Evolutionary conservation across 225 moss, liverwort and hornwort species (phyloP), one percentile per base, ranked within the genome.

Genomic region (Neckera pumila): DNA sequence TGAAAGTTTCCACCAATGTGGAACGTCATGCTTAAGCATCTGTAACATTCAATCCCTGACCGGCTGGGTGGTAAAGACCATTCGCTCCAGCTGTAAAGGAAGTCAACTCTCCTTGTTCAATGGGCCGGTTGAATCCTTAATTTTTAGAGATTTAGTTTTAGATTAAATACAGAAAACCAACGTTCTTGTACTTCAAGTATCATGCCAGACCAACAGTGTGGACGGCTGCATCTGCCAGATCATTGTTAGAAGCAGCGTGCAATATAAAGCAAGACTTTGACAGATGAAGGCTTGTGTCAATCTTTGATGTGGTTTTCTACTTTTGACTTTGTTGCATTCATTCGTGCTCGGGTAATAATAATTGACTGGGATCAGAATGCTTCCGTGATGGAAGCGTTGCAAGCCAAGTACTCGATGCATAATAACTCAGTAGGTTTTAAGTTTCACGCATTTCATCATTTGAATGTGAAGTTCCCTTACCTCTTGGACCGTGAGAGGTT

Each of bases 11-110:
- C 78, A 78, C 84, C 45, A 84, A 84, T 61, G 64, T 82, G 89
- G 81, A 89, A 89, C 89, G 26, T 69, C 84, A 81, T 81, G 84
- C 89, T 75, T 53, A 81, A 65, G 87, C 82, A 84, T 89, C 87
- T 89, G 87, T 36, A 84, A 87, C 65, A 87, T 92, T 77, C 64
- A 87, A 49, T 67, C 65, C 72, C 53, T 89, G 78, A 82, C 59
- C 72, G 53, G 72, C 80, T 89, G 87, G 91, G 85, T 87, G 85
- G 77, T 82, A 72, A 87, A 85, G 78, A 78, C 72, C 72, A 85
- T 78, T 58, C 19, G 34, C 64, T 82, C 65, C 87, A 87, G 87
- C 70, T 76, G 71, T 76, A 49, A 87, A 42, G 66, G 33, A 76
- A 75, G 81, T 89, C 33, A 73, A 71, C 53, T 34, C 65, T 79